phyloP scores from a whole-genome alignment of 495 filamentous ascomycete genomes.

The Hypoxylon fuscum region DNA sequence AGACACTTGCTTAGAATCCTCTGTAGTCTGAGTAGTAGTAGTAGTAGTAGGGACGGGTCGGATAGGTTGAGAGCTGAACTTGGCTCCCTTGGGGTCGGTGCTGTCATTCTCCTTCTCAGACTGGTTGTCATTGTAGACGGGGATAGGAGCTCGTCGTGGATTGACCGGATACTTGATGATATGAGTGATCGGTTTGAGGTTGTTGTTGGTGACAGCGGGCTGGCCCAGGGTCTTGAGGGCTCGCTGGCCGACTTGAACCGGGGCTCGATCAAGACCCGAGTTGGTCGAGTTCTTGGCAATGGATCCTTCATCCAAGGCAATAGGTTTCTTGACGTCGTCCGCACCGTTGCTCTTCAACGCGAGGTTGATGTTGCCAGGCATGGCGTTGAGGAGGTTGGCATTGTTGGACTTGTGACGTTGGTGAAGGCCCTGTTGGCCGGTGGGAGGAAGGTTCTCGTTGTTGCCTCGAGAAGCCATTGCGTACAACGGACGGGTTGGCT shows the following conservation, averaged over 20 bases:
- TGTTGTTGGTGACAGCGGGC: slow-evolving; percentile 58
- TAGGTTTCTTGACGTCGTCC: slow-evolving; percentile 76
- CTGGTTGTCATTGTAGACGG: slow-evolving; percentile 72
- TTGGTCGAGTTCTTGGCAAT: slow-evolving; percentile 16
- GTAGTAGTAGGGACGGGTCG: background rate
- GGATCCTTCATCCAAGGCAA: background rate
- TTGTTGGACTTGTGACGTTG: slow-evolving; percentile 85
- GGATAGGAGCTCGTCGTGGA: slow-evolving; percentile 47
- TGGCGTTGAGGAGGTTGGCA: slow-evolving; percentile 67
- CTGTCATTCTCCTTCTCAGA: slow-evolving; percentile 24
- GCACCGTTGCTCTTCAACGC: slow-evolving; percentile 79
- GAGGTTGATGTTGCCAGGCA: slow-evolving; percentile 62
- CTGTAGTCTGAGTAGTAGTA: slow-evolving; percentile 1
- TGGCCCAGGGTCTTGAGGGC: slow-evolving; percentile 63
- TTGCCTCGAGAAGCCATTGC: slow-evolving; percentile 65
- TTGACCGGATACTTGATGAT: slow-evolving; percentile 60
- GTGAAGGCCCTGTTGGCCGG: slow-evolving; percentile 69
- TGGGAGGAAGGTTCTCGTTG: slow-evolving; percentile 76
- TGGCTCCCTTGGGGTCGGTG: background rate
- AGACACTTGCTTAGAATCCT: background rate
- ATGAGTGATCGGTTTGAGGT: slow-evolving; percentile 39
- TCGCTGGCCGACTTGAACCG: slow-evolving; percentile 73
- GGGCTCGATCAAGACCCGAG: slow-evolving; percentile 55
- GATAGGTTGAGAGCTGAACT: background rate
- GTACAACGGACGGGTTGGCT: slow-evolving; percentile 79